Evolutionary conservation across 805 yeast species (phyloP).

Genomic region (Trichomonascus vanleenenianus): DNA sequence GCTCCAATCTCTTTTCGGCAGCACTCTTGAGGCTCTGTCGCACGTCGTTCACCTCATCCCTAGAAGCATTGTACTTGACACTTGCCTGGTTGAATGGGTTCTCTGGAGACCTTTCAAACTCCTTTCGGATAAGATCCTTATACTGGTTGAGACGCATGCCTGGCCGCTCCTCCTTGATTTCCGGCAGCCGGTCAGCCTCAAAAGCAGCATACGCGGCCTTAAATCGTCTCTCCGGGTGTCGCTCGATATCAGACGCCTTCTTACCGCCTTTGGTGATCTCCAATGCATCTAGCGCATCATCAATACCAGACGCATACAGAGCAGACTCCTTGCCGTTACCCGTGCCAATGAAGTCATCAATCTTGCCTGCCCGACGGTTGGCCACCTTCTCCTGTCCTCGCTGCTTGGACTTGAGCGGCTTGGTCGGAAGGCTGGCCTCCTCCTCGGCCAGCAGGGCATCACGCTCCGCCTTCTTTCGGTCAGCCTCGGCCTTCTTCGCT

Average conservation of each 20-base stretch:
- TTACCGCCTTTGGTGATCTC: conserved; percentile 51
- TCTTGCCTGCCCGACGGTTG: conserved; percentile 48
- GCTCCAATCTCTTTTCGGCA: conserved; percentile 36
- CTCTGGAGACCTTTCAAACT: conserved; percentile 71
- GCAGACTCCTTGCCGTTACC: conserved; percentile 42
- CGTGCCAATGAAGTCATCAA: conserved; percentile 55
- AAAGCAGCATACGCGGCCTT: conserved; percentile 71
- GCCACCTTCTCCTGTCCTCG: conserved; percentile 67
- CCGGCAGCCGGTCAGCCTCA: conserved; percentile 66
- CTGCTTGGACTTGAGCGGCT: conserved; percentile 44
- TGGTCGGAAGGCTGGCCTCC: conserved; percentile 54
- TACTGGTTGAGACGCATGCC: conserved; percentile 75
- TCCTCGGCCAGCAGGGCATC: conserved; percentile 59
- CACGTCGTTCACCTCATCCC: conserved; percentile 40
- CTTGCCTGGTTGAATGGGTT: conserved; percentile 81
- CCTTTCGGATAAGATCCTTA: conserved; percentile 66
- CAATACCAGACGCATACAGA: conserved; percentile 67
- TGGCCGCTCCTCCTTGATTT: conserved; percentile 64
- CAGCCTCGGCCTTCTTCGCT: conserved; percentile 67
- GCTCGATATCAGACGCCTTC: conserved; percentile 54
- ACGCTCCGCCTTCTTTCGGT: conserved; percentile 74
- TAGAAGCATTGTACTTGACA: conserved; percentile 52
- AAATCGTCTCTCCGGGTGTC: conserved; percentile 84
- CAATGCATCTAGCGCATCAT: conserved; percentile 71
- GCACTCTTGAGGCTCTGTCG: conserved; percentile 42